phyloP scores from a whole-genome alignment of 805 yeast genomes.

The Ogataea angusta region DNA sequence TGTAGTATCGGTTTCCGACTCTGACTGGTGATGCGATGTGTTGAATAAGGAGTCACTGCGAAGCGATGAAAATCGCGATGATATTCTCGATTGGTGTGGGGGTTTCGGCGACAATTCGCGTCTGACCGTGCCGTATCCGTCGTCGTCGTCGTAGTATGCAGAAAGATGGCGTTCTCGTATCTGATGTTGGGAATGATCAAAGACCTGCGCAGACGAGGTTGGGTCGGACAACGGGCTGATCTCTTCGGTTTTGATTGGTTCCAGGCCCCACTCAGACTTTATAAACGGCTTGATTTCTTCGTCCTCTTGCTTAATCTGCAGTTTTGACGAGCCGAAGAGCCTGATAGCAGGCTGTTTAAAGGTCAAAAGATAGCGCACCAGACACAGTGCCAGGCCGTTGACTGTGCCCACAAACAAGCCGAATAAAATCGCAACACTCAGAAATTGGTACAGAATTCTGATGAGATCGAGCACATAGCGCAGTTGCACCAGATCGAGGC shows the following conservation, averaged over 20 bases:
- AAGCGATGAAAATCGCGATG: slow-evolving; percentile 13
- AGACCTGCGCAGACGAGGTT: slow-evolving; percentile 7
- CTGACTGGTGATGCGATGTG: slow-evolving; percentile 4
- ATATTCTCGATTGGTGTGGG: slow-evolving; percentile 7
- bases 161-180: slow-evolving; percentile 15
- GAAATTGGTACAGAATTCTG: slow-evolving; percentile 24
- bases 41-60: slow-evolving; percentile 17
- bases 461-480: slow-evolving; percentile 13
- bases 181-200: slow-evolving; percentile 4
- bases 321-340: neutral
- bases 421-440: slow-evolving; percentile 20
- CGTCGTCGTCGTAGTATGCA: slow-evolving; percentile 24
- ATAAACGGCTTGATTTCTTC: neutral
- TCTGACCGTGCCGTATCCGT: slow-evolving; percentile 20
- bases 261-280: neutral
- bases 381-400: slow-evolving; percentile 16
- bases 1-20: slow-evolving; percentile 6
- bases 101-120: slow-evolving; percentile 9
- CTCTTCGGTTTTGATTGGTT: neutral
- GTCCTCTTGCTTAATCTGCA: neutral
- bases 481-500: slow-evolving; percentile 2
- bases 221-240: neutral
- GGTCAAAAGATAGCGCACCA: slow-evolving; percentile 16
- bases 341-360: slow-evolving; percentile 5
- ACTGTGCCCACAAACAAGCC: slow-evolving; percentile 23